These are phyloP conservation scores for Scopulariopsis brevicaulis DNA, from an alignment of 2,329 filamentous ascomycete genomes.

Conservation along the genomic window DNA sequence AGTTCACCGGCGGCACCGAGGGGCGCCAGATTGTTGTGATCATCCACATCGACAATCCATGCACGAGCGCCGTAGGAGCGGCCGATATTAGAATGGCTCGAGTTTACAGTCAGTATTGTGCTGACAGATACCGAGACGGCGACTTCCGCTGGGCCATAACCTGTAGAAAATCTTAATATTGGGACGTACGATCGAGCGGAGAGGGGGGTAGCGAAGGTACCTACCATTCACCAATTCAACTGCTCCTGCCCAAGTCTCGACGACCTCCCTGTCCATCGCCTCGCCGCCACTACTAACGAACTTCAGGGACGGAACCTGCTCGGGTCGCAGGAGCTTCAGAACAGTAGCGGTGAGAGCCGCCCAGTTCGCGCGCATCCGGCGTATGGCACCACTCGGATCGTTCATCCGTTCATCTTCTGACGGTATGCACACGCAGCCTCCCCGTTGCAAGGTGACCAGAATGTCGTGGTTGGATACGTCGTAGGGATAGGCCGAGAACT, in stretches of 20 bases:
- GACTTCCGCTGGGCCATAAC: neutral
- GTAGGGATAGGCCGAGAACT: neutral
- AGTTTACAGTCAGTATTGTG: neutral
- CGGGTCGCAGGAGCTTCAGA: neutral
- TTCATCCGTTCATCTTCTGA: neutral
- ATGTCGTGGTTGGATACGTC: neutral
- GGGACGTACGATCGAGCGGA: too few species aligned
- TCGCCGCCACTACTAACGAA: too few species aligned
- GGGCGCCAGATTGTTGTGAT: constrained; percentile 14
- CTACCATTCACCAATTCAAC: too few species aligned
- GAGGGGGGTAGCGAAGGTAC: too few species aligned
- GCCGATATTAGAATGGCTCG: neutral
- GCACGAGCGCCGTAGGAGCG: neutral
- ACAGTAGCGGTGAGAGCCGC: neutral
- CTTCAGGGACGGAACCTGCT: neutral
- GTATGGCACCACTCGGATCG: neutral
- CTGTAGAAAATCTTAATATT: too few species aligned
- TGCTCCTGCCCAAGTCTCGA: too few species aligned
- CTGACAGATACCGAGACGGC: neutral
- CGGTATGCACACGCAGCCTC: neutral
- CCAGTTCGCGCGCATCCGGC: neutral
- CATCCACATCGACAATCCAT: constrained; percentile 17
- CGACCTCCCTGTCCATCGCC: too few species aligned
- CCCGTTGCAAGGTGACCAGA: neutral
- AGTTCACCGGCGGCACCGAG: constrained; percentile 19